Conservation (phyloP, 73 alveolate species). For the Paramecium bursaria region DNA sequence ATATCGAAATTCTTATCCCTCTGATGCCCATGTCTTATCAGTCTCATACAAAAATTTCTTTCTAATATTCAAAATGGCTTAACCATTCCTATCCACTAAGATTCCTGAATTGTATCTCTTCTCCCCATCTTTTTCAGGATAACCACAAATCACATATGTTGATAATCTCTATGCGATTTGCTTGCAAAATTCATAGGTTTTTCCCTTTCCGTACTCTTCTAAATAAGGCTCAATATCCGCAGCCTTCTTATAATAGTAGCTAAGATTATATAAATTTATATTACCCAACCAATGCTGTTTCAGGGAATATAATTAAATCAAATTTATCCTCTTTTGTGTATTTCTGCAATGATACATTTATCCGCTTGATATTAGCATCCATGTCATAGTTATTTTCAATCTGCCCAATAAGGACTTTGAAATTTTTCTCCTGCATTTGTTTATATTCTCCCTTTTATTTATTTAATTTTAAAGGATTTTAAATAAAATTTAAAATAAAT, state of each 20-base stretch:
- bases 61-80: conserved; percentile 77
- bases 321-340: conserved; percentile 81
- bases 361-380: conserved; percentile 25
- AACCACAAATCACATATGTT: conserved; percentile 93
- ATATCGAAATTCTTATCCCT: conserved; percentile 87
- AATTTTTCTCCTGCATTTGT: no score
- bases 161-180: conserved; percentile 78
- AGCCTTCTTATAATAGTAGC: conserved; percentile 80
- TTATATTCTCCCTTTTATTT: no score
- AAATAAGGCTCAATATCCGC: conserved; percentile 86
- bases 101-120: conserved; percentile 87
- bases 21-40: conserved; percentile 93
- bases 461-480: no score
- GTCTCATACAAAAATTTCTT: conserved; percentile 85
- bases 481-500: conserved; percentile 36
- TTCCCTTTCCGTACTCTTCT: conserved; percentile 83
- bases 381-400: conserved; percentile 26
- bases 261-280: neutral
- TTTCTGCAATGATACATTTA: conserved; percentile 20
- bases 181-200: conserved; percentile 86
- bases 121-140: conserved; percentile 84
- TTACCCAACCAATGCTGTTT: conserved; percentile 95
- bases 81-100: conserved; percentile 88
- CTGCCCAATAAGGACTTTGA: conserved; percentile 20
- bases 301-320: conserved; percentile 90